A percentile compares a stretch with the other conserved stretches of the same genome.
phyloP scores from a whole-genome alignment of 805 yeast genomes.

The Starmerella vaccinii region DNA sequence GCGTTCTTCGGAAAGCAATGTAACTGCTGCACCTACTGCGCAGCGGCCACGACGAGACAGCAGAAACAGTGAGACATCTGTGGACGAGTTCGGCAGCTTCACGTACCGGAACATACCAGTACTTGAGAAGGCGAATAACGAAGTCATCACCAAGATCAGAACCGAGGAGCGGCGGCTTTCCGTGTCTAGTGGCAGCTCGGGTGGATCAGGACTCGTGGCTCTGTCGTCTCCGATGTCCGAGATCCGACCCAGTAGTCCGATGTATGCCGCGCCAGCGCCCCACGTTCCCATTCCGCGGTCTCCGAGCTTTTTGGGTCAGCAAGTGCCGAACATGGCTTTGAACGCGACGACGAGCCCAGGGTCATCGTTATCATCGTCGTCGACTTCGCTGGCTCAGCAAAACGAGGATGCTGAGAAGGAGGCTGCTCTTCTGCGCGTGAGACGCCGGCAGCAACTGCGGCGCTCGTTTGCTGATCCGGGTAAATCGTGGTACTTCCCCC shows the following conservation, averaged over 20 bases:
- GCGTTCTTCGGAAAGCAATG: background rate
- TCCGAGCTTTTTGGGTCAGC: background rate
- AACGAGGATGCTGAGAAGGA: conserved; percentile 16
- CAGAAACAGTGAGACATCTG: conserved; percentile 14
- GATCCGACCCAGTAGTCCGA: conserved; percentile 6
- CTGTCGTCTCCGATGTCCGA: conserved; percentile 2
- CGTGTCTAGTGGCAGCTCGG: conserved; percentile 16
- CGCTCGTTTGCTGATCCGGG: conserved; percentile 11
- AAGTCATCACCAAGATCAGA: conserved; percentile 76
- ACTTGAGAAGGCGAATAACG: conserved; percentile 86
- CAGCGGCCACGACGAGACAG: conserved; percentile 12
- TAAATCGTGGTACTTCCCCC: conserved; percentile 8
- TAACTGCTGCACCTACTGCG: background rate
- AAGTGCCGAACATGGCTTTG: background rate
- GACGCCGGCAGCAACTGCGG: conserved; percentile 21
- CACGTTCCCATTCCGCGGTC: background rate
- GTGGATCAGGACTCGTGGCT: conserved; percentile 30
- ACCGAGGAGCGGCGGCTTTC: conserved; percentile 46
- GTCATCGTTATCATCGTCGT: conserved; percentile 6
- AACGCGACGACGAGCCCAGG: background rate
- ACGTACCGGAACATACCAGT: conserved; percentile 81
- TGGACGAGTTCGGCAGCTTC: conserved; percentile 71
- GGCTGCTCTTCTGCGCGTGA: conserved; percentile 20
- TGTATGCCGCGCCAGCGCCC: conserved; percentile 5
- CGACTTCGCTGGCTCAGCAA: background rate